Base-by-base conservation (phyloP, 257 asterid species). In the Rhazya stricta region DNA sequence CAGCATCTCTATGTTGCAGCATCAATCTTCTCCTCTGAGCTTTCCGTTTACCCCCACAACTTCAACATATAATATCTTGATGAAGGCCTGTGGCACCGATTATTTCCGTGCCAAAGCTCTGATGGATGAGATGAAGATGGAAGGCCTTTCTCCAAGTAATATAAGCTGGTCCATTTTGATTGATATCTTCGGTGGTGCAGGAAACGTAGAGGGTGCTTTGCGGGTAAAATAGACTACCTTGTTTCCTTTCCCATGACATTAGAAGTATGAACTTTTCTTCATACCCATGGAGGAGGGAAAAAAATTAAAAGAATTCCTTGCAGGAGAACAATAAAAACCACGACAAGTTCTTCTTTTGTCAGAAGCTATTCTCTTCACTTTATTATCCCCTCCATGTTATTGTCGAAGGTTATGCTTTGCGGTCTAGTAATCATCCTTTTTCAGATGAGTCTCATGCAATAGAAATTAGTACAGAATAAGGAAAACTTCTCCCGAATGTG, bases 41-140 rank as follows among this genome's bases (percentile, higher is more conserved):
- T 79, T 88, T 80, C 91, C 97, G 78, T 91, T 91, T 85, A 81
- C 69, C 78, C 97, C 98, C 56, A 87, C 93, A 72, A 86, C 87
- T 83, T 82, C 97, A 7, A 94, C 97, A 5, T 94, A 91, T 81
- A 94, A 94, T 78, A 94, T 85, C 76, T 79, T 94, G 93, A 89
- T 91, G 93, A 91, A 94, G 87, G 98, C 98, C 61, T 91, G 97
- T 76, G 95, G 97, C 39, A 83, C 91, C 72, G 96, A 94, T 83
- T 88, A 89, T 80, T 65, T 74, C 85, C 97, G 84, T 72, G 98
- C 97, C 50, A 89, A 90, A 86, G 83, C 85, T 81, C 85, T 94
- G 84, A 88, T 94, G 95, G 96, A 87, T 73, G 98, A 90, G 90
- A 91, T 94, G 98, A 89, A 83, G 85, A 81, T 83, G 54, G 79